Evolutionary conservation across 2,329 filamentous ascomycete genomes (phyloP).

Genomic region (Pseudogymnoascus sp.): DNA sequence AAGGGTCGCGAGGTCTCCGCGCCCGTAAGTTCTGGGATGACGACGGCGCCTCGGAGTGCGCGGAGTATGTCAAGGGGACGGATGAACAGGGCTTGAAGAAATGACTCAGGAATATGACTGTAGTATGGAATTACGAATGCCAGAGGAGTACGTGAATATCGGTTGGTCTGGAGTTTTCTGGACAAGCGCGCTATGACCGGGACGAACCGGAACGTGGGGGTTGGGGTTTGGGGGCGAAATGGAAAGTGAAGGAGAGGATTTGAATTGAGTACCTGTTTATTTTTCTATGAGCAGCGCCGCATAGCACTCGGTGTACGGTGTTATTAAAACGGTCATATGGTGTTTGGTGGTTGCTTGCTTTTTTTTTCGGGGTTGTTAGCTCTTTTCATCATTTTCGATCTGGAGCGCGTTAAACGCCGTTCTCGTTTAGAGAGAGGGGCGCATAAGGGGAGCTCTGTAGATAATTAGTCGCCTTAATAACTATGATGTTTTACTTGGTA

Average conservation of each 20-base stretch:
- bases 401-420: background rate
- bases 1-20: constrained; percentile 25
- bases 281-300: background rate
- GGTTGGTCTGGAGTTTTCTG: background rate
- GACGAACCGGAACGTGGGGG: background rate
- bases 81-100: background rate
- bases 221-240: background rate
- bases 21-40: background rate
- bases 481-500: background rate
- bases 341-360: constrained; percentile 1
- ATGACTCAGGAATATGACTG: background rate
- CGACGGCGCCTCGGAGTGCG: background rate
- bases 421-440: background rate
- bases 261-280: background rate
- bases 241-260: background rate
- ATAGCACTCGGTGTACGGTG: constrained; percentile 4
- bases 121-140: background rate
- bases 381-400: background rate
- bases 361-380: background rate
- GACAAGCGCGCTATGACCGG: background rate
- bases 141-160: background rate
- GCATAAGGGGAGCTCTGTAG: background rate
- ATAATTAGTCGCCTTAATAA: background rate
- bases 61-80: background rate
- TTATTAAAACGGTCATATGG: background rate